Base-by-base conservation (phyloP, 306 rosid species). In the Vigna unguiculata region DNA sequence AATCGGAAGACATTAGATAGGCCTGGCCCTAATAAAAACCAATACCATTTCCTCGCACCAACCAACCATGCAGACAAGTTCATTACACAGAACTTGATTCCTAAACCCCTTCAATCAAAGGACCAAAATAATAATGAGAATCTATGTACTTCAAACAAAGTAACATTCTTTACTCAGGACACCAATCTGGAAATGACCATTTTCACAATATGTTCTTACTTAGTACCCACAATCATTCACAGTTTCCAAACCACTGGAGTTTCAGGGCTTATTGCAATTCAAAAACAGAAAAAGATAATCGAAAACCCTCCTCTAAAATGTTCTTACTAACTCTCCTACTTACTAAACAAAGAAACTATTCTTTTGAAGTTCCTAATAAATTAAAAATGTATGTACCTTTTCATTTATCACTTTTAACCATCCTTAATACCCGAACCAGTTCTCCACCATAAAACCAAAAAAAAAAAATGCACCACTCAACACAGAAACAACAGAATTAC, bases 11-110 rank as follows among this genome's bases (percentile, higher is more conserved):
- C 40, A 34, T 8, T 62, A 30, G 19, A 32, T 20, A 48, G 52
- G 13, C 9, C 17, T 2, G 51, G 7, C 38, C 72, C 79, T 12
- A 13, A 19, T 11, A 30, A 22, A 9, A 40, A 34, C 34, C 46
- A 28, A 34, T 46, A 11, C 17, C 58, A 21, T 40, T 58, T 24
- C 65, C 65, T 11, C 15, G 17, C 12, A 28, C 11, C 78, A 45
- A 28, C 11, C 78, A 45, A 32, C 57, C 17, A 22, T 40, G 16
- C 22, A 75, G 40, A 57, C 17, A 57, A 16, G 63, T 16, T 49
- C 15, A 76, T 36, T 76, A 48, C 43, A 54, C 53, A n/a, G 68
- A 19, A 16, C 28, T 12, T 22, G 59, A 67, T 67, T 65, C 47
- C 68, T 9, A 66, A 40, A 24, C 21, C 24, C 62, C 25, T 41